Evolutionary conservation across 2,329 filamentous ascomycete genomes (phyloP).

Genomic region (Nectriaceae sp.): DNA sequence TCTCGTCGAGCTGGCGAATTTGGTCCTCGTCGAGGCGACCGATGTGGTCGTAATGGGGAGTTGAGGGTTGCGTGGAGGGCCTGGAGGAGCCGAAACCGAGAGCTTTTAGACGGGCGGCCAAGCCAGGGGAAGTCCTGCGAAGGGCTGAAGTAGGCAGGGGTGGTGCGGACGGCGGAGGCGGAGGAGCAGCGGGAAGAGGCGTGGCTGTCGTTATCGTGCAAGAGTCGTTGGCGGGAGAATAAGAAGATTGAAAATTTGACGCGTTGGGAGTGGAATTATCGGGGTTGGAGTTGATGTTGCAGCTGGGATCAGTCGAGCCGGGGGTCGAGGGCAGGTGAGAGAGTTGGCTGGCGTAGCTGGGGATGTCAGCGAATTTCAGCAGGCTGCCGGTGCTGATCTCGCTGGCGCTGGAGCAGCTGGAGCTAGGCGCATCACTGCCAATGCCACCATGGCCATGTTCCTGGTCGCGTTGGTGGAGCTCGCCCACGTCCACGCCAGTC

Average conservation of each 20-base stretch:
- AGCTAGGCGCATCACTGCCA: background rate
- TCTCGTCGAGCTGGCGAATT: slow-evolving; percentile 68
- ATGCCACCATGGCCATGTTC: background rate
- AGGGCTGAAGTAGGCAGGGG: slow-evolving; percentile 31
- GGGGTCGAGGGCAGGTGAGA: slow-evolving; percentile 30
- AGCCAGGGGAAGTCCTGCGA: slow-evolving; percentile 64
- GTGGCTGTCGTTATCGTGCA: slow-evolving; percentile 17
- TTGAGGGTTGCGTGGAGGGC: slow-evolving; percentile 32
- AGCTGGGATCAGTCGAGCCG: slow-evolving; percentile 27
- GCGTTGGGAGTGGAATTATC: slow-evolving; percentile 12
- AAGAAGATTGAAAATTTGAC: background rate
- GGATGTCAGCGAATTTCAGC: slow-evolving; percentile 32
- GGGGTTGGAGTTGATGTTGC: slow-evolving; percentile 17
- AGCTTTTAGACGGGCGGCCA: slow-evolving; percentile 66
- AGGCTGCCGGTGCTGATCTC: slow-evolving; percentile 15
- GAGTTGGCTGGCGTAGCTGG: slow-evolving; percentile 28
- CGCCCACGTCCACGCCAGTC: background rate
- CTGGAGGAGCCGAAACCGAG: slow-evolving; percentile 58
- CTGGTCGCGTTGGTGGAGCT: background rate
- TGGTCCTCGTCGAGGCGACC: slow-evolving; percentile 72
- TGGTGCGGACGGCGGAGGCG: slow-evolving; percentile 23
- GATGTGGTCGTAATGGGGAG: slow-evolving; percentile 48
- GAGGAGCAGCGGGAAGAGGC: slow-evolving; percentile 14
- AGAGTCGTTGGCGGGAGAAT: slow-evolving; percentile 8
- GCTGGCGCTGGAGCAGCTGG: slow-evolving; percentile 8